Conservation (phyloP, 306 rosid genomes). For the Casuarina cunninghamiana region DNA sequence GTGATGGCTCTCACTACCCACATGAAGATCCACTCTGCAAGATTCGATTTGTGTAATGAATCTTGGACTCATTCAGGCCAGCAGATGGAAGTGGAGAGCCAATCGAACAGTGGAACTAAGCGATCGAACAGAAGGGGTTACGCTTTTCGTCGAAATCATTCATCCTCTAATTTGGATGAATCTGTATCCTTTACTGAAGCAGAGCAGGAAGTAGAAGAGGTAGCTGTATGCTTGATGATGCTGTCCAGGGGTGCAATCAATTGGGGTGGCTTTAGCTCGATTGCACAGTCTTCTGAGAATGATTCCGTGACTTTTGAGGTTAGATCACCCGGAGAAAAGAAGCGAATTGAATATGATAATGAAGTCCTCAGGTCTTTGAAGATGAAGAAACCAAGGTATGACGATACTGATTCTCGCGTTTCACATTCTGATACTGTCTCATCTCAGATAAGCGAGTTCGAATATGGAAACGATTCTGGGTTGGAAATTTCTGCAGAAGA, state of each 20-base stretch:
- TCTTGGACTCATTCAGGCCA: neutral
- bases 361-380: conserved; percentile 12
- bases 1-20: conserved; percentile 33
- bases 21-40: conserved; percentile 20
- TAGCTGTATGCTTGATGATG: conserved; percentile 47
- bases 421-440: neutral
- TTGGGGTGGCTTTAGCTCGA: conserved; percentile 26
- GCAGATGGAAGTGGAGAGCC: conserved; percentile 17
- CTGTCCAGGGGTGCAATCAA: conserved; percentile 29
- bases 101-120: conserved; percentile 28
- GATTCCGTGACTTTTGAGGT: conserved; percentile 28
- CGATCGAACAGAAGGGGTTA: conserved; percentile 47
- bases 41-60: conserved; percentile 5
- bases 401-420: conserved; percentile 8
- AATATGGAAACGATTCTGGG: conserved; percentile 26
- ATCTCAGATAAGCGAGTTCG: neutral
- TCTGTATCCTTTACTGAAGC: conserved; percentile 19
- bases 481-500: conserved; percentile 1
- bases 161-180: conserved; percentile 23
- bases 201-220: conserved; percentile 34
- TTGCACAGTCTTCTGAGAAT: conserved; percentile 31
- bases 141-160: conserved; percentile 21
- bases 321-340: conserved; percentile 4
- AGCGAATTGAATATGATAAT: conserved; percentile 12
- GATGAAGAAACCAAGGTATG: conserved; percentile 25